A percentile compares a stretch with the other conserved stretches of the same genome.
phyloP scores from a whole-genome alignment of 306 rosid species.

The Myrica gale region DNA sequence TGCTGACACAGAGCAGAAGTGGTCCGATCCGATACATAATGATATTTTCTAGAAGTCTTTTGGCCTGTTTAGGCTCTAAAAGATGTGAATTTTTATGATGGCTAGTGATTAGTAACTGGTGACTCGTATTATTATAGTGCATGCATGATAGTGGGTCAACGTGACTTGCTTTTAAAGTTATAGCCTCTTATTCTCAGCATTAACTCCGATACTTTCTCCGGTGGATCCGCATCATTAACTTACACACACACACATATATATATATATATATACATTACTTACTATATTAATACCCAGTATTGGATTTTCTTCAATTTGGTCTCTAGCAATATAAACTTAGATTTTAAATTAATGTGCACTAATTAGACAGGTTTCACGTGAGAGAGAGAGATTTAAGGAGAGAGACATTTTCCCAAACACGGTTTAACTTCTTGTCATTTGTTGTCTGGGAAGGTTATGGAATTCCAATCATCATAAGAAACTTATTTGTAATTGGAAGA shows the following conservation, averaged over 20 bases:
- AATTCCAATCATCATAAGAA: background rate
- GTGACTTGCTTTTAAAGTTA: background rate
- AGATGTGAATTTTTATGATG: background rate
- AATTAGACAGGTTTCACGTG: background rate
- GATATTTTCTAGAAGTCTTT: slow-evolving; percentile 1
- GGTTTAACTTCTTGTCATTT: background rate
- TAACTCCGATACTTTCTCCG: slow-evolving; percentile 18
- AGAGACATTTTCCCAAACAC: background rate
- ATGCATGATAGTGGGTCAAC: slow-evolving; percentile 14
- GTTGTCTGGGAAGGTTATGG: too few species aligned
- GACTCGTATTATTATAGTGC: slow-evolving; percentile 1
- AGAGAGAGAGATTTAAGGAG: background rate
- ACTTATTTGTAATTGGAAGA: background rate
- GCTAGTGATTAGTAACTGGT: background rate
- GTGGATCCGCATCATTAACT: too few species aligned
- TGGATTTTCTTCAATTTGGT: background rate
- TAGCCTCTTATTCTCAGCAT: slow-evolving; percentile 15
- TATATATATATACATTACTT: too few species aligned
- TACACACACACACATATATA: too few species aligned
- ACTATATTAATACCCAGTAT: background rate
- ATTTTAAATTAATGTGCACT: background rate
- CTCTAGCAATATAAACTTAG: background rate
- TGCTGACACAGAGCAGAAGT: slow-evolving; percentile 13
- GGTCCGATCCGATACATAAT: slow-evolving; percentile 1
- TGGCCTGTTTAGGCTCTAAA: background rate